These are phyloP conservation scores for Penicillium lividum DNA, from an alignment of 495 filamentous ascomycete genomes.

Conservation along the genomic window DNA sequence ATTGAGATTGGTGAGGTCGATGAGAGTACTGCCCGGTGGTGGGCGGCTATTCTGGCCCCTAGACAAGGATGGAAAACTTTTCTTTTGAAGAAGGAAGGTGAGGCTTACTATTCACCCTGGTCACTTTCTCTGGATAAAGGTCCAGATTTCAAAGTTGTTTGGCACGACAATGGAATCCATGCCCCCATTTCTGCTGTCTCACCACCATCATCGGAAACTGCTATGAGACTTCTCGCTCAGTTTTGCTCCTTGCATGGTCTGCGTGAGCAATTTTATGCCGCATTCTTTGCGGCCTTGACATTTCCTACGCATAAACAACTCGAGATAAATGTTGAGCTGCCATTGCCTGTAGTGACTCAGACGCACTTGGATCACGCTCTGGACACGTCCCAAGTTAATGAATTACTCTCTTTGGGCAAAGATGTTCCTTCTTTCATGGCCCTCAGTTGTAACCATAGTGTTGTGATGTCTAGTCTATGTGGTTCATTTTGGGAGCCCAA, in stretches of 20 bases:
- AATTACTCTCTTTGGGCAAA: too few relatives aligned
- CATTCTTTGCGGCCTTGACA: slow-evolving; percentile 15
- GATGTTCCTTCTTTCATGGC: background rate
- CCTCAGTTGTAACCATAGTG: slow-evolving; percentile 19
- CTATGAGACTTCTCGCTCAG: background rate
- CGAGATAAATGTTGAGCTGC: slow-evolving; percentile 13
- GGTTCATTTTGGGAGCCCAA: slow-evolving; percentile 23
- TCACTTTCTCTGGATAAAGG: background rate
- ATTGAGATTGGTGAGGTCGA: slow-evolving; percentile 7
- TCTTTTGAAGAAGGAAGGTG: background rate
- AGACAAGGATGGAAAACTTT: background rate
- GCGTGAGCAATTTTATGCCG: slow-evolving; percentile 15
- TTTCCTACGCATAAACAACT: slow-evolving; percentile 14
- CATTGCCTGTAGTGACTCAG: background rate
- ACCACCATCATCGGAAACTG: background rate
- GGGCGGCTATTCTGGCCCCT: slow-evolving; percentile 3
- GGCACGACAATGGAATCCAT: background rate
- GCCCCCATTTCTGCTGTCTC: background rate
- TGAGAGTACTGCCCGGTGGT: slow-evolving; percentile 6
- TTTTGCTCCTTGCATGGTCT: slow-evolving; percentile 11
- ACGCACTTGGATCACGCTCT: too few relatives aligned
- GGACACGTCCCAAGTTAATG: too few relatives aligned
- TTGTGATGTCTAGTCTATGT: slow-evolving; percentile 19
- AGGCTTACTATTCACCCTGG: background rate
- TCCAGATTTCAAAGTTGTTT: too few relatives aligned